These are phyloP conservation scores for Coffea canephora DNA, from an alignment of 257 asterid species.

Conservation along the genomic window DNA sequence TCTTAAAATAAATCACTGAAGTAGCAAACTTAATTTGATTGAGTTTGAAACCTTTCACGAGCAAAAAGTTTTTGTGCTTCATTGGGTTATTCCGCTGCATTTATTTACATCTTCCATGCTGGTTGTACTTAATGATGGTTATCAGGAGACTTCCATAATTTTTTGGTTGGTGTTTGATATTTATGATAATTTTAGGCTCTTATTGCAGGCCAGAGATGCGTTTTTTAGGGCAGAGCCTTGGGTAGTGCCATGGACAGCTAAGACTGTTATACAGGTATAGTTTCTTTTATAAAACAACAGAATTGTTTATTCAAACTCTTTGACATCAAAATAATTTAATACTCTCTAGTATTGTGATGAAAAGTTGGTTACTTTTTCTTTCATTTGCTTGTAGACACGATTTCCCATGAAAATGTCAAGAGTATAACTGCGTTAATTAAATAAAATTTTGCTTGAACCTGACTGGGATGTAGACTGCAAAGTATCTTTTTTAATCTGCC, in stretches of 20 bases:
- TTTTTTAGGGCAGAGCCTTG: slow-evolving; percentile 58
- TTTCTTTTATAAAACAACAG: background rate
- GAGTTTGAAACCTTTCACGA: background rate
- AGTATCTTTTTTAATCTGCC: background rate
- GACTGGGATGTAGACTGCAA: background rate
- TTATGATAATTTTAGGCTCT: background rate
- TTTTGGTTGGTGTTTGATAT: background rate
- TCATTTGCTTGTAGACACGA: background rate
- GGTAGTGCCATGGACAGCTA: slow-evolving; percentile 80
- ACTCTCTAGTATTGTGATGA: background rate
- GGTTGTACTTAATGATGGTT: background rate
- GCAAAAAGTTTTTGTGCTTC: background rate
- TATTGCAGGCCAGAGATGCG: slow-evolving; percentile 44
- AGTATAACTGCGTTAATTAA: too few species aligned
- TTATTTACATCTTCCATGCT: background rate
- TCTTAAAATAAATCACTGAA: background rate
- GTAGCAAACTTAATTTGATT: background rate
- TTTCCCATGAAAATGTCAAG: background rate
- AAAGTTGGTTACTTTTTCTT: background rate
- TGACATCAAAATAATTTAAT: slow-evolving; percentile 12
- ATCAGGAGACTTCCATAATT: background rate
- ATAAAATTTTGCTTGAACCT: background rate
- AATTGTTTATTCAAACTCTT: background rate
- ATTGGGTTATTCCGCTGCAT: background rate
- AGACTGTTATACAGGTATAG: slow-evolving; percentile 60